These are phyloP conservation scores for Tephrocybe sp. DNA, from an alignment of 768 basidiomycete species.

Conservation along the genomic window DNA sequence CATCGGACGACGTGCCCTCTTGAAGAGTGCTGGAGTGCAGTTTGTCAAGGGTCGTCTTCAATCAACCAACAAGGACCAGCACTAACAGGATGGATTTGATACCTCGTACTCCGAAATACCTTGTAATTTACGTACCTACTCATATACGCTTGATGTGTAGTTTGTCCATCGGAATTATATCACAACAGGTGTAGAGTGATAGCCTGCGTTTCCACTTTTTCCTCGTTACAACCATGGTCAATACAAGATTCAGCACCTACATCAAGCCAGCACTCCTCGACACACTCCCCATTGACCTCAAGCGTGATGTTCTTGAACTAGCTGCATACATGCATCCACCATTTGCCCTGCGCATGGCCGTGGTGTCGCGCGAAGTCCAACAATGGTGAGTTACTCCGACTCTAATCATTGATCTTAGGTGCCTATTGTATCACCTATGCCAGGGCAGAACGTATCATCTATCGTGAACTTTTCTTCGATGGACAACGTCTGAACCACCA, in stretches of 20 bases:
- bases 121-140: neutral
- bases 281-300: slow-evolving; percentile 16
- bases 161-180: neutral
- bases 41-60: slow-evolving; percentile 44
- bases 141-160: no score
- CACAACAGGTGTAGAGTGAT: neutral
- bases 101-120: neutral
- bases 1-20: slow-evolving; percentile 64
- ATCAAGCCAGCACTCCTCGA: slow-evolving; percentile 10
- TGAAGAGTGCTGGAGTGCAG: slow-evolving; percentile 60
- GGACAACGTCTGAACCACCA: slow-evolving; percentile 4
- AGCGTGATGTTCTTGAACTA: slow-evolving; percentile 19
- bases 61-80: slow-evolving; percentile 7
- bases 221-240: slow-evolving; percentile 2
- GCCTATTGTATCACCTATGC: neutral
- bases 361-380: slow-evolving; percentile 16
- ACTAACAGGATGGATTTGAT: neutral
- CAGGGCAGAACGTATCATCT: slow-evolving; percentile 21
- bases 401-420: neutral
- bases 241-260: slow-evolving; percentile 13
- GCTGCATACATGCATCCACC: slow-evolving; percentile 10
- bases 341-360: slow-evolving; percentile 13
- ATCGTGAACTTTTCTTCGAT: slow-evolving; percentile 18
- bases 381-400: slow-evolving; percentile 8
- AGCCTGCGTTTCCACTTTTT: neutral